Evolutionary conservation across 108 stramenopile species (phyloP).

Genomic region (Discostella pseudostelligera): DNA sequence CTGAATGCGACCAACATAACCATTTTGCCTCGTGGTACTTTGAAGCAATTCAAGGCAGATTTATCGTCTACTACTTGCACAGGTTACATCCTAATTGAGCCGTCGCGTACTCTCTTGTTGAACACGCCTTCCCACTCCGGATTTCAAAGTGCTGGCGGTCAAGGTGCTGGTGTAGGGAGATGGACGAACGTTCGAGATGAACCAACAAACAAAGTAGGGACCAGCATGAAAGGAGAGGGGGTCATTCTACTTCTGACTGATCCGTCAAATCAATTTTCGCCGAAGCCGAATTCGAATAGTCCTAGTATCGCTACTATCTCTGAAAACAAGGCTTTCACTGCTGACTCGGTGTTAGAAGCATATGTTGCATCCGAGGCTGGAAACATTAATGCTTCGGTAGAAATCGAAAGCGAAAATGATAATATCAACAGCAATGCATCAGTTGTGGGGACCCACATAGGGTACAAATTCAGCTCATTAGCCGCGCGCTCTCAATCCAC

Average conservation of each 20-base stretch:
- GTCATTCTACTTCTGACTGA: constrained; percentile 67
- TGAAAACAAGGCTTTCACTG: neutral
- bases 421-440: neutral
- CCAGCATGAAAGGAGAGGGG: constrained; percentile 53
- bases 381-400: constrained; percentile 5
- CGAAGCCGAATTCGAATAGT: neutral
- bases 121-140: constrained; percentile 46
- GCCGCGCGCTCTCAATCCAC: constrained; percentile 43
- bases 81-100: constrained; percentile 75
- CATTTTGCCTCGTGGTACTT: constrained; percentile 59
- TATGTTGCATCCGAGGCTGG: constrained; percentile 21
- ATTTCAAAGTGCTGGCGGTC: constrained; percentile 17
- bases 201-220: constrained; percentile 9
- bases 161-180: constrained; percentile 38
- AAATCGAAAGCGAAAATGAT: constrained; percentile 16
- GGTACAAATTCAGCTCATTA: constrained; percentile 62
- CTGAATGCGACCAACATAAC: constrained; percentile 56
- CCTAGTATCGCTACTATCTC: neutral
- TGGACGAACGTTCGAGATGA: constrained; percentile 55
- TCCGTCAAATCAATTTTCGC: constrained; percentile 59
- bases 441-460: constrained; percentile 46
- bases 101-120: constrained; percentile 58
- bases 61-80: constrained; percentile 53
- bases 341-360: neutral
- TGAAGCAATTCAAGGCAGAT: constrained; percentile 49